phyloP scores from a whole-genome alignment of 768 basidiomycete genomes.

The Tylopilus sp. region DNA sequence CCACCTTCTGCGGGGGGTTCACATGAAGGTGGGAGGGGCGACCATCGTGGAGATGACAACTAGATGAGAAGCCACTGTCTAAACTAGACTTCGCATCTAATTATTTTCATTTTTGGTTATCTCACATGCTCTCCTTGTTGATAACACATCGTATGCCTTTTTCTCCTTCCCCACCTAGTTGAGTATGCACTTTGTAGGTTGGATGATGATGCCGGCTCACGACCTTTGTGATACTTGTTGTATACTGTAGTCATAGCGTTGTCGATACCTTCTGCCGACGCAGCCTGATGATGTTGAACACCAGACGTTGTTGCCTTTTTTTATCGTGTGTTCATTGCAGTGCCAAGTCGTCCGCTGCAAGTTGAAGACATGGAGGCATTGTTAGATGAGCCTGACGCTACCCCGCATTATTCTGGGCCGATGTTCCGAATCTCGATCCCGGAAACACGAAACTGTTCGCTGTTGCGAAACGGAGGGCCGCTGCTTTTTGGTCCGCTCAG shows the following conservation, averaged over 20 bases:
- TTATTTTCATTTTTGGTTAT: conserved; percentile 16
- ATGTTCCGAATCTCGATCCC: conserved; percentile 28
- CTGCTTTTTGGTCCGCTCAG: conserved; percentile 27
- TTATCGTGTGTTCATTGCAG: background rate
- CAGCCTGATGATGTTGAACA: conserved; percentile 17
- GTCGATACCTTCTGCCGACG: conserved; percentile 29
- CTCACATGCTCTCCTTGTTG: conserved; percentile 13
- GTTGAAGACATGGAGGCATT: background rate
- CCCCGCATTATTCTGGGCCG: conserved; percentile 27
- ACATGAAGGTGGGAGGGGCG: conserved; percentile 28
- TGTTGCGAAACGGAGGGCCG: conserved; percentile 28
- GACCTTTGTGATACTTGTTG: conserved; percentile 20
- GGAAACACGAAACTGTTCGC: conserved; percentile 21
- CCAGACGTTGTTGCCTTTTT: conserved; percentile 23
- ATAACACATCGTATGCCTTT: conserved; percentile 16
- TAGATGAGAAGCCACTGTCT: conserved; percentile 23
- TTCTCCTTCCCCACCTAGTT: background rate
- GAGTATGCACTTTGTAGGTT: conserved; percentile 30
- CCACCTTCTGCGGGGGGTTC: conserved; percentile 34
- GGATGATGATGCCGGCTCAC: conserved; percentile 17
- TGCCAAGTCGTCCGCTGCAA: background rate
- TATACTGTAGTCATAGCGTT: conserved; percentile 29
- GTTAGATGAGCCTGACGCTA: conserved; percentile 7
- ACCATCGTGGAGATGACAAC: conserved; percentile 31
- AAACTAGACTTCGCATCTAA: conserved; percentile 13